Evolutionary conservation across 192 early-diverging fungal species (phyloP).

Genomic region (Umbelopsis isabellina): DNA sequence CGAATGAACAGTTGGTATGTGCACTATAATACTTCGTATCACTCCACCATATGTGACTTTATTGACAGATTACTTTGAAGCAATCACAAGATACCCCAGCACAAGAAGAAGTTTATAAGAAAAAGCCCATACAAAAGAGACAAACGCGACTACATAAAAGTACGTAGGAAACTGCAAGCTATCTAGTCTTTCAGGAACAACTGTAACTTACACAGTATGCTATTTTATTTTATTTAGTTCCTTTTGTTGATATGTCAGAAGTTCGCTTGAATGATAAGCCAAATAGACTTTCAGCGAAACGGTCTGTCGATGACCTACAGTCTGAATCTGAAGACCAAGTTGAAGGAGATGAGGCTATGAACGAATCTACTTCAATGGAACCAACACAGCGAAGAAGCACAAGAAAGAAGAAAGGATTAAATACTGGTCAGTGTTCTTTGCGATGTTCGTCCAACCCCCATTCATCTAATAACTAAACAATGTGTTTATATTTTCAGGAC

Average conservation of each 20-base stretch:
- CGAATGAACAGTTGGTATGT: neutral
- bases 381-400: neutral
- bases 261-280: too few species aligned
- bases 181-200: neutral
- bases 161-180: neutral
- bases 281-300: too few species aligned
- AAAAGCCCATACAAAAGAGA: conserved; percentile 11
- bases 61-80: neutral
- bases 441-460: neutral
- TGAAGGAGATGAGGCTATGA: too few species aligned
- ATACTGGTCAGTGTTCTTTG: neutral
- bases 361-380: neutral
- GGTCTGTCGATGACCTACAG: too few species aligned
- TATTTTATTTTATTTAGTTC: neutral
- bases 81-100: neutral
- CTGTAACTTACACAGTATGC: neutral
- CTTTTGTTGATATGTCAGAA: neutral
- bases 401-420: neutral
- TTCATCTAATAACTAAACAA: neutral
- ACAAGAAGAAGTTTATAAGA: conserved; percentile 4
- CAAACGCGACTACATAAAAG: conserved; percentile 10
- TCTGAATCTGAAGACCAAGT: too few species aligned
- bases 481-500: neutral
- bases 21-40: neutral
- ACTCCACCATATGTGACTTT: neutral